Conservation (phyloP, 768 basidiomycete genomes). For the Calocybe cyanea region DNA sequence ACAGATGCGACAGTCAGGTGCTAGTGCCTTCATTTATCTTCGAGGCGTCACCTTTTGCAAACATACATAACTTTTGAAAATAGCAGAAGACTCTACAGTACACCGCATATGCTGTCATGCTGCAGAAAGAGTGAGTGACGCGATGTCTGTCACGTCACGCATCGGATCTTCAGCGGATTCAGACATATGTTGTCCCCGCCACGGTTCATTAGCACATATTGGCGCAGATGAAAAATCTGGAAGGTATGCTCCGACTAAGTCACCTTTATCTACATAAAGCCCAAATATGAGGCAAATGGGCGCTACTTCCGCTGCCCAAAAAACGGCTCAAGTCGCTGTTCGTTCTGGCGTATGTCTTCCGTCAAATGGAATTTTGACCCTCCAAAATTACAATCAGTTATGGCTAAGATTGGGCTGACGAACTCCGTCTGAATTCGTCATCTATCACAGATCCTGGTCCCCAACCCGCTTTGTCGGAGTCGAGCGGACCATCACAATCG, state of each 20-base stretch:
- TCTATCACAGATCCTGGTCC: neutral
- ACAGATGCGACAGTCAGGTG: constrained; percentile 10
- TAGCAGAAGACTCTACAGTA: too few species aligned
- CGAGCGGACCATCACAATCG: neutral
- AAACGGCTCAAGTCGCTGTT: constrained; percentile 23
- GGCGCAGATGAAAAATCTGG: constrained; percentile 24
- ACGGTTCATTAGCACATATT: too few species aligned
- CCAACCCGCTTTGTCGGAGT: neutral
- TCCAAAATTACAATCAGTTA: neutral
- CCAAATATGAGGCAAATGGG: constrained; percentile 9
- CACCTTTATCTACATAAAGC: constrained; percentile 10
- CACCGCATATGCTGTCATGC: too few species aligned
- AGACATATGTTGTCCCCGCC: too few species aligned
- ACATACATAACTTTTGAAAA: too few species aligned
- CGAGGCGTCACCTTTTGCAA: too few species aligned
- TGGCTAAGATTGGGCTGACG: constrained; percentile 16
- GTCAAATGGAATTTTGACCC: neutral
- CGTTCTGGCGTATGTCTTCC: constrained; percentile 32
- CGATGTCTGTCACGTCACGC: too few species aligned
- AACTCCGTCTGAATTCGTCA: constrained; percentile 3
- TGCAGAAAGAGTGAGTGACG: too few species aligned
- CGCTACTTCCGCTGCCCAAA: constrained; percentile 36
- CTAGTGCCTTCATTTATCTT: too few species aligned
- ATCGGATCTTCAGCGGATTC: too few species aligned
- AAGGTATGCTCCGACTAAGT: too few species aligned